These are phyloP conservation scores for Exophiala viscosa DNA, from an alignment of 2,329 filamentous ascomycete species.

Conservation along the genomic window DNA sequence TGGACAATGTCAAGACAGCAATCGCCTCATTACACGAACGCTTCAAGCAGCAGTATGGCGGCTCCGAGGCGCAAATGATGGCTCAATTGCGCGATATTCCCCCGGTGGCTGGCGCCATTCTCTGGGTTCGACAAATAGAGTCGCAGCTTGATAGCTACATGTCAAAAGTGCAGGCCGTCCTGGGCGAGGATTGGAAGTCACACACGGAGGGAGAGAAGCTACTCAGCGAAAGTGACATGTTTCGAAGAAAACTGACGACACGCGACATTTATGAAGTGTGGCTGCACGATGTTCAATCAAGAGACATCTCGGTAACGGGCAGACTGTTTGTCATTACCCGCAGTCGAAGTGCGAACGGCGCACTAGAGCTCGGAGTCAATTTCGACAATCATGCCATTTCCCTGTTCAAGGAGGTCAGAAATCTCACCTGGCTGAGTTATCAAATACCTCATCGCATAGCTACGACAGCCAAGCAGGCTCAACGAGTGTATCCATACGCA, in stretches of 20 bases:
- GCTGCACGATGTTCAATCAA: constrained; percentile 82
- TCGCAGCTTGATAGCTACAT: constrained; percentile 93
- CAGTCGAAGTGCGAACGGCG: constrained; percentile 85
- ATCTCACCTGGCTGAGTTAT: constrained; percentile 91
- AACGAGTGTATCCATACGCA: constrained; percentile 94
- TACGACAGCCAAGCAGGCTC: constrained; percentile 97
- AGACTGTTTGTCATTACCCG: constrained; percentile 85
- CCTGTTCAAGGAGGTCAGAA: constrained; percentile 96
- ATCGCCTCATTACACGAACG: constrained; percentile 91
- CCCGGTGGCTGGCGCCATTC: constrained; percentile 92
- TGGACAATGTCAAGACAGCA: constrained; percentile 95
- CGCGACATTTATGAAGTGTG: constrained; percentile 92
- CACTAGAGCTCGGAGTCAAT: constrained; percentile 85
- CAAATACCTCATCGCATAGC: constrained; percentile 90
- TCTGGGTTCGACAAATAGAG: constrained; percentile 97
- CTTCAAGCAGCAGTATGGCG: constrained; percentile 98
- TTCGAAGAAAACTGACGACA: constrained; percentile 94
- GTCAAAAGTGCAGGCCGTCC: constrained; percentile 97
- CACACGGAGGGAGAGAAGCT: constrained; percentile 94
- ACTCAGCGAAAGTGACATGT: constrained; percentile 83
- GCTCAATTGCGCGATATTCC: constrained; percentile 92
- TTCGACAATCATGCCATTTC: constrained; percentile 97
- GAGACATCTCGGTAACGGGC: constrained; percentile 87
- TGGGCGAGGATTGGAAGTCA: constrained; percentile 89
- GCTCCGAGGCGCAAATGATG: constrained; percentile 98